Evolutionary conservation across 331 rosid species (phyloP).

Genomic region (Acacia pycnantha): DNA sequence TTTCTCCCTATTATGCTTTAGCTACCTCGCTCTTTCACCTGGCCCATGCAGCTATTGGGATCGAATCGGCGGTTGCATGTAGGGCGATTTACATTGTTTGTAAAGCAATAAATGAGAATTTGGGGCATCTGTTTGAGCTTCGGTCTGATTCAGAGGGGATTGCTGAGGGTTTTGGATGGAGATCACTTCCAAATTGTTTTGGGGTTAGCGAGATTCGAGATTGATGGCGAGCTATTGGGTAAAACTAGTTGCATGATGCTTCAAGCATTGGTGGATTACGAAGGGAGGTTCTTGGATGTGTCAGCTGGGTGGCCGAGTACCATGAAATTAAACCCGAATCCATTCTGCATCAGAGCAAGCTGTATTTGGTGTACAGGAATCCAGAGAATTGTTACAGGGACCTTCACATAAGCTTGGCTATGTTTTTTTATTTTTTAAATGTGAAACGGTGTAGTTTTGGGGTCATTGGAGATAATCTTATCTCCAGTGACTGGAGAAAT

Average conservation of each 20-base stretch:
- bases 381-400: slow-evolving; percentile 63
- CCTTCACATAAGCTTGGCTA: slow-evolving; percentile 46
- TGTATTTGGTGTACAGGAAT: slow-evolving; percentile 59
- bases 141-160: slow-evolving; percentile 46
- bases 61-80: too few species aligned
- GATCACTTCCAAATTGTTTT: slow-evolving; percentile 75
- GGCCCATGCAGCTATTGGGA: too few species aligned
- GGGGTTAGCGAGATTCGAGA: slow-evolving; percentile 51
- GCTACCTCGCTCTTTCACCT: too few species aligned
- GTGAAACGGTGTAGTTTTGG: too few species aligned
- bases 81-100: too few species aligned
- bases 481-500: too few species aligned
- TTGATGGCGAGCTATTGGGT: slow-evolving; percentile 41
- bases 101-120: slow-evolving; percentile 43
- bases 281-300: slow-evolving; percentile 73
- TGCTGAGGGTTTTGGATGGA: slow-evolving; percentile 57
- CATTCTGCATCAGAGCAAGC: slow-evolving; percentile 65
- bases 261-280: slow-evolving; percentile 79
- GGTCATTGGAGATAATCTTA: too few species aligned
- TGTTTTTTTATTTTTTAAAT: background rate
- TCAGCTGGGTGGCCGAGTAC: slow-evolving; percentile 88
- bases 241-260: slow-evolving; percentile 45
- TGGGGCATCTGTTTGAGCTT: slow-evolving; percentile 63
- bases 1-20: too few species aligned
- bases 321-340: slow-evolving; percentile 53